Evolutionary conservation across 306 rosid genomes (phyloP), one percentile per base, ranked within the genome.

Genomic region (Benincasa hispida): DNA sequence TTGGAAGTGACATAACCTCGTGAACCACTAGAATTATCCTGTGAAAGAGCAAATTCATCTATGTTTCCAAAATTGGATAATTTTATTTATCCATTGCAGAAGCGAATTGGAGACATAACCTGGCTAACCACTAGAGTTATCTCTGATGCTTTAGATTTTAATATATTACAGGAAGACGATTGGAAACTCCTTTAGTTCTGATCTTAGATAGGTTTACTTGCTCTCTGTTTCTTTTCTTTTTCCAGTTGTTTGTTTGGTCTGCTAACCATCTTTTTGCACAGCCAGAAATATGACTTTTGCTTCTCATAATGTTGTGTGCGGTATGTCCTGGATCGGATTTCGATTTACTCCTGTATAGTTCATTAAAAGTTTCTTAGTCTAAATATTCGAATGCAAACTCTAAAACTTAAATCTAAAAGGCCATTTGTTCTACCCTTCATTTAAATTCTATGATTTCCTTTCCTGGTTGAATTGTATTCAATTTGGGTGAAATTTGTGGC

Each of bases 401-500:
- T 10, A 39, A n/a, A 67, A 67, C 74, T 67, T 39, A 21, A 37
- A 21, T 37, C 12, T 24, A n/a, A 27, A 32, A 15, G 19, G 28
- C 41, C 39, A 61, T 61, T 47, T 72, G 25, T 22, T 24, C 15
- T 27, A 47, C 57, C 15, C 57, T 69, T 47, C 13, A 8, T 41
- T 59, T 22, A 11, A 59, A 59, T 21, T 72, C 54, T 67, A 21
- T 79, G 79, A 28, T 82, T 58, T 81, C 70, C 48, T 76, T 50
- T 13, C 27, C 75, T 55, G 74, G 76, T 60, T 47, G 19, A 81
- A 70, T 50, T 58, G 57, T 68, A 42, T 45, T 72, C 77, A 42
- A 72, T 79, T 78, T 79, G 37, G 66, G 53, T 55, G 78, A 67
- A 78, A 77, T 86, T 69, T 81, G 27, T 78, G 89, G 99, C 93